Evolutionary conservation across 1,284 basidiomycete genomes (phyloP), one percentile per base, ranked within the genome.

Genomic region (Apiotrichum brassicae): DNA sequence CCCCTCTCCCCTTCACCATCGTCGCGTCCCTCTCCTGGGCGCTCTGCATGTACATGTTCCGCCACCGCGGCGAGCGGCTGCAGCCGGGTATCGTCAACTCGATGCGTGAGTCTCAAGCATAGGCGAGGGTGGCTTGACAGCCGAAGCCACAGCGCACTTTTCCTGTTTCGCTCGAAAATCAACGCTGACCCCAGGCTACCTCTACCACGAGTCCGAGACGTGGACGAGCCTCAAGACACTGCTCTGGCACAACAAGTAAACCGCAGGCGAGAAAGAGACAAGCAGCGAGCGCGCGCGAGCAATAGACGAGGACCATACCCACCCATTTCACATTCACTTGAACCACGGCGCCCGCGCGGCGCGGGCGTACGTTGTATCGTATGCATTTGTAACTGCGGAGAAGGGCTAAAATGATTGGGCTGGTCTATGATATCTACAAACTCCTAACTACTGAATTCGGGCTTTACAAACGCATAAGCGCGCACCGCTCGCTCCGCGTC

Each of bases 11-110:
- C 64, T 97, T 97, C 74, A 83, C 87, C 3, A 68, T 87, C 28
- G 92, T 97, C 62, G 89, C 94, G 3, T 88, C 93, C 0, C 59
- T 97, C 26, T 82, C 85, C 32, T 98, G 94, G 94, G 94, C 90
- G 33, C 78, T 84, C n/a, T 91, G 95, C 41, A 97, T 98, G 94
- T 98, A 87, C 81, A 77, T 95, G 55, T 97, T 94, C 79, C 79
- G 84, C 62, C 80, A 94, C 70, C 77, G 82, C 26, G 82, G 88
- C 39, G 84, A 97, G 74, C 85, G 83, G 13, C 82, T 98, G 53
- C 91, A 98, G 68, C 86, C 88, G 5, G 93, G 94, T 45, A 88
- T 97, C 86, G 73, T 76, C 41, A 77, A 75, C 58, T 73, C 68
- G 44, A 79, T 79, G 70, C 56, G 67, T 72, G 56, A 67, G 69